Evolutionary conservation across 2,329 filamentous ascomycete species (phyloP).

Genomic region (Pleurostoma richardsiae): DNA sequence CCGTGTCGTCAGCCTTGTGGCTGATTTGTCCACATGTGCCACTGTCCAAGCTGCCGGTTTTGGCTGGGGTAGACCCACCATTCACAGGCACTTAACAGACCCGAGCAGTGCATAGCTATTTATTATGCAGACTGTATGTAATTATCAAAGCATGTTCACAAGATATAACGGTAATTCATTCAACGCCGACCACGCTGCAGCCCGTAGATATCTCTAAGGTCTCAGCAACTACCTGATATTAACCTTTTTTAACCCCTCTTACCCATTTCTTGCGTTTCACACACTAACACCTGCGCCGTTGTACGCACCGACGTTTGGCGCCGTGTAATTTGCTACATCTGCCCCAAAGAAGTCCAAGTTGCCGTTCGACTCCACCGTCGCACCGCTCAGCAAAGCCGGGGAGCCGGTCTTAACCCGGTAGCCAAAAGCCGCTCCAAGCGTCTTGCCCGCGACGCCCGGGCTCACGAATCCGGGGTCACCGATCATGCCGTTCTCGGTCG

Average conservation of each 20-base stretch:
- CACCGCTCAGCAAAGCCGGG: constrained; percentile 11
- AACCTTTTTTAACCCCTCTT: too few species aligned
- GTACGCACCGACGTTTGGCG: constrained; percentile 15
- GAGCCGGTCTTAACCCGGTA: constrained; percentile 11
- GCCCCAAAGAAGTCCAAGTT: constrained; percentile 14
- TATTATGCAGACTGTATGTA: too few species aligned
- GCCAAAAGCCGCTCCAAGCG: constrained; percentile 8
- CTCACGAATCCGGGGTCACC: constrained; percentile 11
- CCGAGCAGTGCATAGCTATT: not conserved
- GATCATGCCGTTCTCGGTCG: constrained; percentile 8
- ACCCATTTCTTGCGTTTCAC: too few species aligned
- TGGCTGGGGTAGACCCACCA: not conserved
- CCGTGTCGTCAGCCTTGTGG: not conserved
- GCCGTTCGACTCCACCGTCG: constrained; percentile 11
- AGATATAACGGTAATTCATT: too few species aligned
- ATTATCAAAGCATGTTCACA: too few species aligned
- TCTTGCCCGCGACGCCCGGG: constrained; percentile 4
- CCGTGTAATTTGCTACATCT: constrained; percentile 5
- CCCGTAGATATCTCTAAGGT: too few species aligned
- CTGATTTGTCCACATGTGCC: not conserved
- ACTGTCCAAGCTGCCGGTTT: not conserved
- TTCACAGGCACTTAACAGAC: not conserved
- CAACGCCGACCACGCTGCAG: too few species aligned
- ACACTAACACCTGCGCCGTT: constrained; percentile 7
- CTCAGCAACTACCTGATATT: too few species aligned